Evolutionary conservation across 78 protist genomes (phyloP).

Genomic region (Dictyostelium citrinum): DNA sequence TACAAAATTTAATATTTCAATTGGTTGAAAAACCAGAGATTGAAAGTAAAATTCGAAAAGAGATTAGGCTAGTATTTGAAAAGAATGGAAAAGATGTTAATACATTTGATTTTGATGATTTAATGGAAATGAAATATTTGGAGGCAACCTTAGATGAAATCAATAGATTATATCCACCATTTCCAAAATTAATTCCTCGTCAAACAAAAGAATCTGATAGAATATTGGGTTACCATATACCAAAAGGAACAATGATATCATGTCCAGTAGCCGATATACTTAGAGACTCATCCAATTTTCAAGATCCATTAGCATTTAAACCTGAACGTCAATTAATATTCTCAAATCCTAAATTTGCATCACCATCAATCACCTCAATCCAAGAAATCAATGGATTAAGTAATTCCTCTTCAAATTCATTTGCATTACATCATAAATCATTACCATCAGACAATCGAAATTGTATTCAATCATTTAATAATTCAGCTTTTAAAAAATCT

Average conservation of each 20-base stretch:
- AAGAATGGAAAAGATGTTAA: background rate
- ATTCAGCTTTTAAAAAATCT: background rate
- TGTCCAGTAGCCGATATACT: conserved; percentile 21
- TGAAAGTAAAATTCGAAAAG: conserved; percentile 24
- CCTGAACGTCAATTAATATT: conserved; percentile 34
- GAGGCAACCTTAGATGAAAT: conserved; percentile 21
- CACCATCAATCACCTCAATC: background rate
- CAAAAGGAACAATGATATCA: conserved; percentile 37
- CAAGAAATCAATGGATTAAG: background rate
- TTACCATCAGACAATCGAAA: background rate
- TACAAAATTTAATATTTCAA: background rate
- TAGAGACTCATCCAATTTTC: conserved; percentile 2
- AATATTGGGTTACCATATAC: conserved; percentile 44
- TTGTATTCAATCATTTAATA: background rate
- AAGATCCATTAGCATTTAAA: conserved; percentile 35
- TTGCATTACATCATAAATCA: background rate
- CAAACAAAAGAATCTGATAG: conserved; percentile 18
- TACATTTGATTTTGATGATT: background rate
- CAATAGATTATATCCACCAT: conserved; percentile 37
- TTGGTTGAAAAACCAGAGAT: conserved; percentile 18
- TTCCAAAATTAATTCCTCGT: conserved; percentile 23
- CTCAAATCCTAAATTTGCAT: background rate
- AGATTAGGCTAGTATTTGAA: background rate
- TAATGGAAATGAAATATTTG: conserved; percentile 30
- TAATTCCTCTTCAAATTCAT: background rate